Evolutionary conservation across 164 flowering plant genomes (phyloP).

Genomic region (Vitis cinerea): DNA sequence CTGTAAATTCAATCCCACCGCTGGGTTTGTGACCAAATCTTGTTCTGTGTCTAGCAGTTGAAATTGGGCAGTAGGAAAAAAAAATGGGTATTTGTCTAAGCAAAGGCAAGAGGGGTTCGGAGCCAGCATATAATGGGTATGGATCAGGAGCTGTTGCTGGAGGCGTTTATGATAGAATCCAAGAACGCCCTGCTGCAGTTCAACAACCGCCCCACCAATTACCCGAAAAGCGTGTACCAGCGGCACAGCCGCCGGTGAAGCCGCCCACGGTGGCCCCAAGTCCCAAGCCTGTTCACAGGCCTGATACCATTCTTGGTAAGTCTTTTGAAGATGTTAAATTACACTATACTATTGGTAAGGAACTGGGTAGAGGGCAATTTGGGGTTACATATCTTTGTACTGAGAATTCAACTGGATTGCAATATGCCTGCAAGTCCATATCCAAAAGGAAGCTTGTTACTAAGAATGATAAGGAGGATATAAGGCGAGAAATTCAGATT

Average conservation of each 20-base stretch:
- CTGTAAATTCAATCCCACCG: not conserved
- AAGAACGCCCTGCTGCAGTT: conserved; percentile 9
- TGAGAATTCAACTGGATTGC: conserved; percentile 52
- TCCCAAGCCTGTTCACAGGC: conserved; percentile 28
- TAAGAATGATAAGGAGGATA: conserved; percentile 79
- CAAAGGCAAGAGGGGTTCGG: conserved; percentile 18
- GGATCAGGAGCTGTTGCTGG: conserved; percentile 17
- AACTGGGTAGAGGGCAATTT: conserved; percentile 94
- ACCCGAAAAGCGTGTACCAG: conserved; percentile 15
- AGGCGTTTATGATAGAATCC: conserved; percentile 9
- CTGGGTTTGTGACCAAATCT: conserved; percentile 1
- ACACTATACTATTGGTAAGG: conserved; percentile 61
- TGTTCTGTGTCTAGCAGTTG: not conserved
- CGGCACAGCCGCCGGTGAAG: conserved; percentile 8
- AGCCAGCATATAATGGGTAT: conserved; percentile 16
- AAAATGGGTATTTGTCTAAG: conserved; percentile 39
- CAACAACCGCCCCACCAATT: conserved; percentile 24
- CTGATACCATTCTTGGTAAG: conserved; percentile 73
- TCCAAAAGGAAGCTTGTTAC: conserved; percentile 77
- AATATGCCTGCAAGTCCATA: conserved; percentile 85
- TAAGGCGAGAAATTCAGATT: conserved; percentile 85
- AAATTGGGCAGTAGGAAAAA: not conserved
- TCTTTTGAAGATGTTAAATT: conserved; percentile 65
- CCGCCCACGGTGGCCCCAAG: conserved; percentile 19
- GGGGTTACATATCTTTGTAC: conserved; percentile 90